Base-by-base conservation (phyloP, 331 rosid species). In the Telfairia occidentalis region DNA sequence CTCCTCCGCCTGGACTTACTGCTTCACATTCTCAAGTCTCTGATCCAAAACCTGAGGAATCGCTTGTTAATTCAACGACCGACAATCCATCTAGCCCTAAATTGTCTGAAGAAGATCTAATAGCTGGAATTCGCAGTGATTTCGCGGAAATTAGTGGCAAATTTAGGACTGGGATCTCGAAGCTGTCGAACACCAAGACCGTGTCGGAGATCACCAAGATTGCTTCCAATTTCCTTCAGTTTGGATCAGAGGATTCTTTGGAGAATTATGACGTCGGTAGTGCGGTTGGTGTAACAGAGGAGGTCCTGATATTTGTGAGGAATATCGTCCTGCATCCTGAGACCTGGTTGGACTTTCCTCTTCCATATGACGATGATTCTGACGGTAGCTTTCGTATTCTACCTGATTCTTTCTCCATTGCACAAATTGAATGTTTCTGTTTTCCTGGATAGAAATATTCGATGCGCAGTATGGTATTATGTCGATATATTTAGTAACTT, bases 281-380 rank as follows among this genome's bases (percentile, higher is more conserved):
- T 28, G 88, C 81, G 5, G 83, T 88, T 50, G 97, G 96, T 59
- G 85, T 82, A 37, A 87, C 89, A 11, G 88, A 84, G 29, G 90
- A 87, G 81, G 90, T 83, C 0, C 49, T 87, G 84, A 81, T 85
- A 9, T 87, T 87, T 73, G 90, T 85, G 21, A 77, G 85, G 78
- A 87, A 84, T 71, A 94, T 94, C 63, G 92, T 92, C 6, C 90
- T 88, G 98, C 97, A 94, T 87, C 98, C 98, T 9, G 98, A 91
- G 83, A 94, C 97, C 54, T 94, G 98, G 98, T 81, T 94, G 89
- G 98, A 94, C 83, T 95, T 91, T 77, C 97, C 98, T 61, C 82
- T 88, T 34, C 96, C 89, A 3, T 97, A 95, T 73, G 98, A 95
- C 77, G 97, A 95, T 7, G 97, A 91, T 78, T 80, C 76, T 11